A percentile compares a stretch with the other conserved stretches of the same genome.
Conservation (phyloP, 306 rosid genomes). For the Psophocarpus tetragonolobus region DNA sequence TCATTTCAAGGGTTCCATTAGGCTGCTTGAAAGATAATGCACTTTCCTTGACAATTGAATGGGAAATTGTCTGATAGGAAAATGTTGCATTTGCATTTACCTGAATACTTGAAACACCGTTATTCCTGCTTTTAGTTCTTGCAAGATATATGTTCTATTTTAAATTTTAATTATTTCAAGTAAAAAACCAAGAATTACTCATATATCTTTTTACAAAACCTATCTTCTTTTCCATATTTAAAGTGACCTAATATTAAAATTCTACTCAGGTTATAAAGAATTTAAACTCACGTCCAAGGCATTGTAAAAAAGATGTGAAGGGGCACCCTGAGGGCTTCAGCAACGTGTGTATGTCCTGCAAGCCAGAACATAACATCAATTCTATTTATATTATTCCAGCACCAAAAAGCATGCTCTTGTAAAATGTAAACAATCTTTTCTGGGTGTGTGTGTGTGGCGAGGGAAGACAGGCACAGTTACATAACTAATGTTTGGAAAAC, state of each 20-base stretch:
- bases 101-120: background rate
- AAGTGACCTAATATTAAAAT: background rate
- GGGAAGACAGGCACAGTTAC: background rate
- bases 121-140: background rate
- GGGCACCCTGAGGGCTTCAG: constrained; percentile 92
- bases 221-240: background rate
- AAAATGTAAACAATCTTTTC: background rate
- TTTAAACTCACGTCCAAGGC: constrained; percentile 93
- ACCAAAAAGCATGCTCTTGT: background rate
- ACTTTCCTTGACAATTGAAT: background rate
- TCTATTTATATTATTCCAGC: background rate
- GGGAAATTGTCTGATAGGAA: background rate
- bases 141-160: background rate
- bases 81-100: background rate
- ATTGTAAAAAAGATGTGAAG: constrained; percentile 91
- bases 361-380: constrained; percentile 28
- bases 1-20: background rate
- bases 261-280: constrained; percentile 1
- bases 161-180: background rate
- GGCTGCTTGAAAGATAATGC: background rate
- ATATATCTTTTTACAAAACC: background rate
- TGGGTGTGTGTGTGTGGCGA: too few species aligned
- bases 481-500: background rate
- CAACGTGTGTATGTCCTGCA: constrained; percentile 84
- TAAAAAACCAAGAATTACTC: background rate